Base-by-base conservation (phyloP, 2,329 filamentous ascomycete species). In the Cordyceps cateniannulata region DNA sequence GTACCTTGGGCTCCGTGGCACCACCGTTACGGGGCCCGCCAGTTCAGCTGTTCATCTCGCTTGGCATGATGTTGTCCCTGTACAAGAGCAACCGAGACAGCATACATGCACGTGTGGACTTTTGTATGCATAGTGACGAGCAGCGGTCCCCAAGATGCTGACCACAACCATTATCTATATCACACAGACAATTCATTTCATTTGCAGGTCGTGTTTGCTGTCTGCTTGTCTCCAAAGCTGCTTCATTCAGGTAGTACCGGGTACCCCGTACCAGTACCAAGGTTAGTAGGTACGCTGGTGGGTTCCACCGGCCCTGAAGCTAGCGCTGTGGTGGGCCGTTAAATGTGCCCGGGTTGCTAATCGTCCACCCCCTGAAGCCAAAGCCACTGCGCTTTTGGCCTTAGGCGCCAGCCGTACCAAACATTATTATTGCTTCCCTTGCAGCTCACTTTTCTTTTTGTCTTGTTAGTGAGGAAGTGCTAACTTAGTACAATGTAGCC, bases 311-410 rank as follows among this genome's bases (percentile, higher is more conserved):
- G 45, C 44, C 54, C 54, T 57, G 44, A 49, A 48, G 54, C 54
- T 57, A 57, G 45, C 45, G 16, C 18, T 25, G 42, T 14, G 42
- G 54, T 57, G 44, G 54, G 29, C n/a, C 44, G 20, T 38, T 54
- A 56, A 35, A 24, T 35, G 32, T 45, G 53, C 40, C 40, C 40
- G 25, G 51, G 35, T 7, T 48, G 44, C 29, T 20, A 50, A 50
- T 35, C 47, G 55, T 32, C 55, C 32, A 38, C 32, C 56, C 35
- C 35, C 48, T 59, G 38, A 49, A 42, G 55, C 38, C 38, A 29
- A 27, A 53, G 42, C n/a, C 24, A 44, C 16, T 65, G 57, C 65
- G 61, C 38, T 25, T 61, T 3, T 53, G 62, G 64, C 32, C 7
- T 14, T 7, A 56, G 5, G n/a, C 53, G 63, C 62, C 56, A 35